Conservation (phyloP, 164 flowering plant genomes). For the Berberis vulgaris region DNA sequence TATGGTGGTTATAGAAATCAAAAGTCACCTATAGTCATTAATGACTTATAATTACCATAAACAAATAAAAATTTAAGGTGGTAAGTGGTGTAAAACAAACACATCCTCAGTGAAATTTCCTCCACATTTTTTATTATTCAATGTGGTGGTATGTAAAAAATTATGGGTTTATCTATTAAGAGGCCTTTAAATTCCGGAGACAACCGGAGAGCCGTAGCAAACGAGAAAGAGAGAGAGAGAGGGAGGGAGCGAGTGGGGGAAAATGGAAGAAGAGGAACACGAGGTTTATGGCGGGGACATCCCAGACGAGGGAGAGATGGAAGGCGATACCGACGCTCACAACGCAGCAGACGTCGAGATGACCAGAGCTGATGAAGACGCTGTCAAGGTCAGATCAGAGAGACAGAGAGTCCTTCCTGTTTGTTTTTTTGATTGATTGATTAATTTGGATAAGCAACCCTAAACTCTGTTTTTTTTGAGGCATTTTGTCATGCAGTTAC, state of each 20-base stretch:
- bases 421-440: neutral
- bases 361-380: conserved; percentile 12
- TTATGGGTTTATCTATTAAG: too few relatives aligned
- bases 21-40: too few relatives aligned
- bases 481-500: neutral
- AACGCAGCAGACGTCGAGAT: conserved; percentile 13
- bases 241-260: neutral
- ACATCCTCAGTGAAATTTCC: too few relatives aligned
- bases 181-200: too few relatives aligned
- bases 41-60: too few relatives aligned
- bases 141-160: too few relatives aligned
- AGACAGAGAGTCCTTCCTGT: too few relatives aligned
- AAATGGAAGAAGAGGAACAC: conserved; percentile 22
- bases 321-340: neutral
- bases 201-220: neutral
- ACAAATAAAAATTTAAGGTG: too few relatives aligned
- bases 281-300: conserved; percentile 28
- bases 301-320: conserved; percentile 24
- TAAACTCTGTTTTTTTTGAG: neutral
- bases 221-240: neutral
- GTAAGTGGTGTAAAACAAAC: too few relatives aligned
- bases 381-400: conserved; percentile 11
- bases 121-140: too few relatives aligned
- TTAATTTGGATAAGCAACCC: neutral
- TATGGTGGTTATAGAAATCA: too few relatives aligned